Evolutionary conservation across 1,284 basidiomycete genomes (phyloP).

Genomic region (Apiotrichum siamense): DNA sequence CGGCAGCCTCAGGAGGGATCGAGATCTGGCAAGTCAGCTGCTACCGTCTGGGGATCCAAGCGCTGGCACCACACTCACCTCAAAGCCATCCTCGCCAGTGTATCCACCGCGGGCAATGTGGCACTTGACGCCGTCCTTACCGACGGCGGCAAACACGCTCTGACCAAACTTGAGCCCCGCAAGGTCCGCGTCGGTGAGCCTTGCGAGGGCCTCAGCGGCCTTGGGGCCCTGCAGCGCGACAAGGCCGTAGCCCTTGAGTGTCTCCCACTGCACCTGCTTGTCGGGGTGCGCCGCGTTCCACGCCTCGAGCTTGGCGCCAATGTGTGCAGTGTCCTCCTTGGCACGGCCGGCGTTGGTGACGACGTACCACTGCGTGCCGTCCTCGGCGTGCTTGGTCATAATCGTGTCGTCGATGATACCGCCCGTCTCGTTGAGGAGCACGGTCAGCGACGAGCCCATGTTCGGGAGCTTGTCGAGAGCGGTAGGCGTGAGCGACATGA

Average conservation of each 20-base stretch:
- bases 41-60: no score
- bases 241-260: slow-evolving; percentile 79
- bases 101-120: slow-evolving; percentile 97
- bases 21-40: no score
- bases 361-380: slow-evolving; percentile 77
- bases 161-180: slow-evolving; percentile 69
- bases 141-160: slow-evolving; percentile 66
- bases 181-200: slow-evolving; percentile 64
- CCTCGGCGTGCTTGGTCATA: slow-evolving; percentile 67
- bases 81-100: slow-evolving; percentile 98
- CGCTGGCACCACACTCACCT: slow-evolving; percentile 52
- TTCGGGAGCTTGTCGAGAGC: slow-evolving; percentile 62
- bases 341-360: slow-evolving; percentile 93
- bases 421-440: slow-evolving; percentile 79
- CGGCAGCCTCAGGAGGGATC: slow-evolving; percentile 70
- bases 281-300: slow-evolving; percentile 63
- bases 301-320: slow-evolving; percentile 59
- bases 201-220: slow-evolving; percentile 69
- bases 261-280: slow-evolving; percentile 69
- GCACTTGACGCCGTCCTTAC: slow-evolving; percentile 58
- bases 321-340: slow-evolving; percentile 73
- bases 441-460: slow-evolving; percentile 74
- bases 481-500: slow-evolving; percentile 78
- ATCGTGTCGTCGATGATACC: slow-evolving; percentile 93
- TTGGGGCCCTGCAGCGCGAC: slow-evolving; percentile 89